Evolutionary conservation across 1,284 basidiomycete species (phyloP).

Genomic region (Irpex rosettiformis): DNA sequence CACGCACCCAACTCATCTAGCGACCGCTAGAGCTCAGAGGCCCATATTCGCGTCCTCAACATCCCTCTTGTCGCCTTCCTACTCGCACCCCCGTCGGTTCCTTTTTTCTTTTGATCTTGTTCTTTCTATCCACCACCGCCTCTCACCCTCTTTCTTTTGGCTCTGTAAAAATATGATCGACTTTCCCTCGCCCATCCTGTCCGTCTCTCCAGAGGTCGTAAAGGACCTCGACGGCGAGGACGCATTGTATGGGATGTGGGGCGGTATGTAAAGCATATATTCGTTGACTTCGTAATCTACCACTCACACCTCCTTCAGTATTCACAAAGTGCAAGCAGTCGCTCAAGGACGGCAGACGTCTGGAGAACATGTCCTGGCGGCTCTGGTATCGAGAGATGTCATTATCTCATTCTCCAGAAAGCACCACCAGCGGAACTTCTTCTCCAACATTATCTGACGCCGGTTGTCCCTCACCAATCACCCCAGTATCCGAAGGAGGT

Average conservation of each 20-base stretch:
- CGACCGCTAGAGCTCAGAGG: too few relatives aligned
- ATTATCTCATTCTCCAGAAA: constrained; percentile 27
- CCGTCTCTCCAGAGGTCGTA: constrained; percentile 59
- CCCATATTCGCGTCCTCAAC: too few relatives aligned
- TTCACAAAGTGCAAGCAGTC: constrained; percentile 82
- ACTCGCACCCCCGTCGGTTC: constrained; percentile 9
- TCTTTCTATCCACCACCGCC: constrained; percentile 13
- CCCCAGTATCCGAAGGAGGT: constrained; percentile 32
- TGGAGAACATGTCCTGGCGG: constrained; percentile 86
- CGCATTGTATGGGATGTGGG: constrained; percentile 61
- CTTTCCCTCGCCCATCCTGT: constrained; percentile 60
- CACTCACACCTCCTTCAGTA: constrained; percentile 41
- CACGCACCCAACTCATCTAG: background rate
- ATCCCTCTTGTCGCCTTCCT: too few relatives aligned
- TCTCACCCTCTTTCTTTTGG: constrained; percentile 8
- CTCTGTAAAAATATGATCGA: constrained; percentile 39
- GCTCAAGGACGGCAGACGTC: constrained; percentile 69
- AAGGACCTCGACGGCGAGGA: constrained; percentile 63
- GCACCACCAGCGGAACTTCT: constrained; percentile 28
- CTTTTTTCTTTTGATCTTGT: constrained; percentile 7
- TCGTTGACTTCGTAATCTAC: constrained; percentile 6
- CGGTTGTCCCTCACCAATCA: constrained; percentile 27
- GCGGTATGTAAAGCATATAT: constrained; percentile 40
- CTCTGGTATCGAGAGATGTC: constrained; percentile 74
- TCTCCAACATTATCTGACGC: constrained; percentile 25